Evolutionary conservation across 73 alveolate species (phyloP).

Genomic region (Paramecium octaurelia): DNA sequence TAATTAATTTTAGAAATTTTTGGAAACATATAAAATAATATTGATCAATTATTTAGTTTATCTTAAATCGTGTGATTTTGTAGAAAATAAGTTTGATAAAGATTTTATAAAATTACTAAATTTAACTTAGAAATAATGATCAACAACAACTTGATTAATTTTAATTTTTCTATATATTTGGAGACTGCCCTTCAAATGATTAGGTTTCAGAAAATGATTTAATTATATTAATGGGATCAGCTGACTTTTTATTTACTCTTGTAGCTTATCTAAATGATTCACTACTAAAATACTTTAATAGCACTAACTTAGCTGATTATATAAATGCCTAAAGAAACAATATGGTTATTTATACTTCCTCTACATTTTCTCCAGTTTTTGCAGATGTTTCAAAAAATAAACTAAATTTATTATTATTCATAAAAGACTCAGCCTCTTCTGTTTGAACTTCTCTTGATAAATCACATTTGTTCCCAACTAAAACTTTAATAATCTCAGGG

Average conservation of each 20-base stretch:
- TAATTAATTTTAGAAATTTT: background rate
- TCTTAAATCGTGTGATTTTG: no score
- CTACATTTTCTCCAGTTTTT: slow-evolving; percentile 1
- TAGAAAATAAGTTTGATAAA: background rate
- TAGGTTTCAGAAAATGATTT: background rate
- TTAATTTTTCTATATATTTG: background rate
- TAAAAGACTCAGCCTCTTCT: background rate
- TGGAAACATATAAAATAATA: no score
- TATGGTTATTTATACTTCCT: background rate
- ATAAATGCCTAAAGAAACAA: background rate
- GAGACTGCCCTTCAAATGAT: background rate
- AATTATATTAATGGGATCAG: background rate
- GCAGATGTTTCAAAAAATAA: slow-evolving; percentile 46
- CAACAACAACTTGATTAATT: background rate
- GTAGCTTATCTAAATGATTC: slow-evolving; percentile 2
- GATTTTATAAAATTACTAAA: background rate
- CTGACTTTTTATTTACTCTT: background rate
- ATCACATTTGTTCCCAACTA: slow-evolving; percentile 34
- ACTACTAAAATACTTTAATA: background rate
- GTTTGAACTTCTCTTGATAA: background rate
- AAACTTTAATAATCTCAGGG: background rate
- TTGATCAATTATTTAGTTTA: no score
- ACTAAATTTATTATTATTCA: background rate
- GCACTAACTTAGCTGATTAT: background rate
- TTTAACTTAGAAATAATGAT: background rate